Base-by-base conservation (phyloP, 2,329 filamentous ascomycete genomes). In the Myriosclerotinia duriaeana region DNA sequence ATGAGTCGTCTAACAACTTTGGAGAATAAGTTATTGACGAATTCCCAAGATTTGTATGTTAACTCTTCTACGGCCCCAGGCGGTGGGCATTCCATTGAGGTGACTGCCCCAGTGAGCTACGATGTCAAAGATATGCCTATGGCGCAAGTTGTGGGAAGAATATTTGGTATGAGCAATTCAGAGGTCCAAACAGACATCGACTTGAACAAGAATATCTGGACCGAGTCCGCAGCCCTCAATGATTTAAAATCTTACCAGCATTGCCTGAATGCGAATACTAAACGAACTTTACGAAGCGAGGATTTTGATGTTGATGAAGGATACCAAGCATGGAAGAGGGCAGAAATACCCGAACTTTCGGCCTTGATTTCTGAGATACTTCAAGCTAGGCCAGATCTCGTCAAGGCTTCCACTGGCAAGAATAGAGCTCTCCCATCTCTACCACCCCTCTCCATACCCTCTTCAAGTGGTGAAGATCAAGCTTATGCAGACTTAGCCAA, bases 111-210 rank as follows among this genome's bases (percentile, higher is more conserved):
- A 14, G 81, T 96, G 67, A 95, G 88, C 75, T 92, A 97, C 78
- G 92, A 97, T 78, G 89, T 98, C 76, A 97, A 95, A 78, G 95
- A 99, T 76, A 99, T 99, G 95, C 89, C 89, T 48, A 85, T 97
- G 79, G 95, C 97, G 38, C 89, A 95, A 76, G 86, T 89, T 46
- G 93, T 99, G 36, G 91, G 90, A 61, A 89, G 85, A 73, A 91
- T 97, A 70, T 99, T 98, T 78, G 90, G 90, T 54, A 83, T 94
- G 67, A 87, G 88, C 53, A 87, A 90, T 71, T 87, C 88, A 1
- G 88, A 95, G 71, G 89, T 93, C 7, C 95, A 99, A 79, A 85
- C 86, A 53, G 93, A 97, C 74, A 91, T 99, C 75, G 90, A 96
- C 77, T 85, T 87, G 59, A 87, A 96, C 78, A 90, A 89, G 71